Base-by-base conservation (phyloP, 148 eudicot genomes). In the Camellia granthamiana region DNA sequence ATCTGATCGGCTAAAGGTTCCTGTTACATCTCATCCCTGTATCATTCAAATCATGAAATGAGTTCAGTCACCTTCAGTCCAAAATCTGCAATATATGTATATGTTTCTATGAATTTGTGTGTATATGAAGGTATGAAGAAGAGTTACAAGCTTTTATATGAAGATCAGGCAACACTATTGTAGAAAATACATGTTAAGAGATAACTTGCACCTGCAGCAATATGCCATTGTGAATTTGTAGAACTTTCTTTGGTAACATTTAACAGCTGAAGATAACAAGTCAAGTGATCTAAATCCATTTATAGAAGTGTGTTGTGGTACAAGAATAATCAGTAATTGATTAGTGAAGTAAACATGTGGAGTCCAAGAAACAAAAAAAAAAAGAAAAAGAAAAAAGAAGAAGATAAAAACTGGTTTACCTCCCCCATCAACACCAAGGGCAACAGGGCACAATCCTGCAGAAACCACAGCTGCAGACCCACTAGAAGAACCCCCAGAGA, bases 351-450 rank as follows among this genome's bases (percentile, higher is more conserved):
- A 6, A 21, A 63, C 4, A 18, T 30, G 2, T 49, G 42, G 14
- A 3, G 16, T 66, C 49, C 30, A 5, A 6, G 60, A 19, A 49
- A 18, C 0, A 30, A 30, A 30, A 30, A 0, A 30, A 30, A 30
- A 30, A 0, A 30, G 0, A 30, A 30, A 30, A 1, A 30, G 38
- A 30, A 30, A 30, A 30, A 30, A 30, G 38, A 30, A 30, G 38
- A 8, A 23, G 23, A 64, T 44, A 43, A 69, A 2, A 78, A 69
- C 12, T 69, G 54, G 2, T 21, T 76, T 89, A 96, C 99, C 99
- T 78, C 98, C 99, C n/a, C 99, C 99, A 81, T 97, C 99, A 81
- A 97, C 97, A 77, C 98, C 99, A 70, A 97, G 97, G 43, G 99
- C 92, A 67, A 86, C 88, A 80, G 99, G 99, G 88, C 99, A 97